Evolutionary conservation across 2,329 filamentous ascomycete genomes (phyloP), one percentile per base, ranked within the genome.

Genomic region (Xylariaceae sp.): DNA sequence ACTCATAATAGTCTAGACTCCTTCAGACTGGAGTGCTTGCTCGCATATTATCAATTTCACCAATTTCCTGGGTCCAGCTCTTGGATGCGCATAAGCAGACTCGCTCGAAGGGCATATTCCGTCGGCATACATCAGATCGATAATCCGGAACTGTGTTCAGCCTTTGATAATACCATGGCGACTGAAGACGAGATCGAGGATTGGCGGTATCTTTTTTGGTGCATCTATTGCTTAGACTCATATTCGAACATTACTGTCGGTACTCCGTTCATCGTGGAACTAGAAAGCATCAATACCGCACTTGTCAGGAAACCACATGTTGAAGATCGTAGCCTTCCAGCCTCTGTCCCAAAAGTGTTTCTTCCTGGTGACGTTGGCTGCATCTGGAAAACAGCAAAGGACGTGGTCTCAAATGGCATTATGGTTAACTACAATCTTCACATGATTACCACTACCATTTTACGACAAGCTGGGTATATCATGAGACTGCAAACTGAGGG

Each of bases 41-140:
- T 75, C 8, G 71, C 72, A 4, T 74, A 71, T 47, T 75, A 74
- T 46, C 68, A 72, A 26, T 75, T 75, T 36, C 71, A 74, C 53
- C 71, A 74, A 52, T 71, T 67, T 50, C 72, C 73, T 1, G 72
- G 73, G 2, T 59, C 68, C 2, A 58, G 65, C 8, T 60, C 72
- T 2, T 74, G 73, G 71, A 64, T 72, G 61, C 65, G 70, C 6
- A 69, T 74, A 9, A 63, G 70, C 19, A 65, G 65, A 36, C 52
- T 75, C 8, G 71, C 70, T 2, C 69, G 73, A n/a, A 69, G 67
- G 56, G 73, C 72, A 21, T 72, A 74, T 60, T 58, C 63, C 2
- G 61, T 68, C 21, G 72, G 72, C 1, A 61, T 75, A 2, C 68
- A 75, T 47, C 71, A 71, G 16, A 65, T 75, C 21, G 72, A 75